Conservation (phyloP, 805 yeast genomes). For the Debaryomyces castellii region DNA sequence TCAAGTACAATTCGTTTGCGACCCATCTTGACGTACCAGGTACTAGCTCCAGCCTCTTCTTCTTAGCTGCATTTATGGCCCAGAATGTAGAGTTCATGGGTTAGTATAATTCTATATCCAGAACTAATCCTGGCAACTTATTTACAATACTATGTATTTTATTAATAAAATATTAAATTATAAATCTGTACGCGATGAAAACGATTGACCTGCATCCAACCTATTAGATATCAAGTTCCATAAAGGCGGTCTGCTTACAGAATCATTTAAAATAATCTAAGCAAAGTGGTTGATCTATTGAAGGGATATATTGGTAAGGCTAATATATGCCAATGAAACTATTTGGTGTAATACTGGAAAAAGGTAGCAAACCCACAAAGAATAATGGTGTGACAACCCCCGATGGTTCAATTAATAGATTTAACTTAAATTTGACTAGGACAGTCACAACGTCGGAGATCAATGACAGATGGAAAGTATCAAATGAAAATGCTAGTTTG, state of each 20-base stretch:
- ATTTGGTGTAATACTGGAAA: neutral
- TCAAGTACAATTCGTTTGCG: constrained; percentile 35
- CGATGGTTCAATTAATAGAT: neutral
- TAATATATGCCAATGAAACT: neutral
- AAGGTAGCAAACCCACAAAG: neutral
- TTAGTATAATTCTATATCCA: neutral
- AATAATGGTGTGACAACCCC: neutral
- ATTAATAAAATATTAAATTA: too few relatives aligned
- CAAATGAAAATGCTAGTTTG: neutral
- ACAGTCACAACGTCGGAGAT: neutral
- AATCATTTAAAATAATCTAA: neutral
- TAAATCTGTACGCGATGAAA: neutral
- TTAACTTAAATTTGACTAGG: neutral
- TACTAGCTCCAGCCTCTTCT: constrained; percentile 24
- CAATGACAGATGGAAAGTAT: neutral
- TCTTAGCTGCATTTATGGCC: constrained; percentile 34
- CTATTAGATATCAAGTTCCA: neutral
- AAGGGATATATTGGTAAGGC: neutral
- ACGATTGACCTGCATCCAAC: neutral
- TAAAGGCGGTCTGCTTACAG: neutral
- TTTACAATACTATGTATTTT: too few relatives aligned
- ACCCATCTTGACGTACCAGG: constrained; percentile 58
- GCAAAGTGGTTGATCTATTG: neutral
- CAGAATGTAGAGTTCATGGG: constrained; percentile 20
- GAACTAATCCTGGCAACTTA: neutral